Base-by-base conservation (phyloP, 2,329 filamentous ascomycete species). In the Albifimbria verrucaria region DNA sequence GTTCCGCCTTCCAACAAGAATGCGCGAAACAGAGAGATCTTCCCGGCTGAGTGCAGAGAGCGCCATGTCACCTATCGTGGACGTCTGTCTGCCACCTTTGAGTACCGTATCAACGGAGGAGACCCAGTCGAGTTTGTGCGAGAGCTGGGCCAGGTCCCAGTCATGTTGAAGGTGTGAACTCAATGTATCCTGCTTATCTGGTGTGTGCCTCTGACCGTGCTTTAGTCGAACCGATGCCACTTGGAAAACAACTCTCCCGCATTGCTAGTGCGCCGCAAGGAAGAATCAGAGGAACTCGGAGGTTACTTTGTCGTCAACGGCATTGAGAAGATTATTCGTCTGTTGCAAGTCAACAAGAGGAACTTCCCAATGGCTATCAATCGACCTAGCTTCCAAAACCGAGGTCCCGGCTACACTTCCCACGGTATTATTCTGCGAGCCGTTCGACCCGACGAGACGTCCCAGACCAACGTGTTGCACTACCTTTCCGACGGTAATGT, bases 241-340 rank as follows among this genome's bases (percentile, higher is more conserved):
- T 82, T 99, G 23, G 87, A 96, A 69, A 88, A 88, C 57, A 87
- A 92, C 63, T 87, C 90, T 6, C 94, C 94, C 0, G 87, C 87
- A 11, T 80, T 89, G 64, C 80, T 99, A 17, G 91, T 97, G 25
- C 80, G 88, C 58, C 85, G 85, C 55, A 96, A 97, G 69, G 94
- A 99, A 73, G 94, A 99, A 72, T 89, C 92, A 0, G 94, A 99
- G 72, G 94, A 99, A 72, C 75, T 97, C 26, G 94, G 94, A 36
- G 94, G 94, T 44, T 99, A 97, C 71, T 99, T 97, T 67, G 86
- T 99, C 64, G 89, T 99, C 65, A 99, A 99, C 69, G 94, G 94
- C 59, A 96, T 92, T 65, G 94, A 99, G 72, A 97, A 97, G 76
- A 84, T 97, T 53, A 92, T 97, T 63, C 90, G 94, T 67, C 86